Percentiles rank a stretch among this genome's conserved stretches.
These are phyloP conservation scores for Talaromyces pinophilus DNA, from an alignment of 2,329 filamentous ascomycete genomes.

Conservation along the genomic window DNA sequence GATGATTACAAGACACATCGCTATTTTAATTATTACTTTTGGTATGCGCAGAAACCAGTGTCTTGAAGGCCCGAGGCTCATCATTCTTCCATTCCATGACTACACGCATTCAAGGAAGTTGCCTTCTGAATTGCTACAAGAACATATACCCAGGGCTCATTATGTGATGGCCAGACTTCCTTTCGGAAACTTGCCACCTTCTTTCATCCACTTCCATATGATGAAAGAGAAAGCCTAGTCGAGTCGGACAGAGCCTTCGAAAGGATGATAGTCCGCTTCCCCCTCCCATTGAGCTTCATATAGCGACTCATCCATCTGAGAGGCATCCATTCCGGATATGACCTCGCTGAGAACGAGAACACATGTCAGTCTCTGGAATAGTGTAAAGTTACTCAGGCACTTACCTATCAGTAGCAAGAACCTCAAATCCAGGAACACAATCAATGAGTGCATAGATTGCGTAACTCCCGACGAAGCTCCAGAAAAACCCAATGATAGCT, in stretches of 20 bases:
- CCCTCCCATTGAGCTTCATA: constrained; percentile 40
- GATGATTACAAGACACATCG: constrained; percentile 15
- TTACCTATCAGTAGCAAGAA: constrained; percentile 56
- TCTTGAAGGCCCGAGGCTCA: neutral
- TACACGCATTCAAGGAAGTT: neutral
- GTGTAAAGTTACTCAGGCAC: constrained; percentile 27
- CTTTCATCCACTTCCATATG: neutral
- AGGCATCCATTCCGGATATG: constrained; percentile 52
- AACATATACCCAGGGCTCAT: neutral
- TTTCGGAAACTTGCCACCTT: neutral
- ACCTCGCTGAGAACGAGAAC: constrained; percentile 38
- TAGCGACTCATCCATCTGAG: constrained; percentile 54
- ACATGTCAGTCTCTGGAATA: neutral
- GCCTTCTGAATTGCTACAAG: neutral
- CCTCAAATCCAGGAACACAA: constrained; percentile 55
- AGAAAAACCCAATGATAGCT: constrained; percentile 53
- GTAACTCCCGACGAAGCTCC: constrained; percentile 54
- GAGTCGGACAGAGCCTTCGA: constrained; percentile 13
- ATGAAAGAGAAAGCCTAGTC: neutral
- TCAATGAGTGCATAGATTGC: constrained; percentile 54
- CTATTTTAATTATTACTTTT: constrained; percentile 22
- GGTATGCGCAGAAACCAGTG: constrained; percentile 19
- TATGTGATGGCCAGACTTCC: neutral
- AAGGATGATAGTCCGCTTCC: constrained; percentile 33
- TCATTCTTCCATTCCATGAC: neutral